Base-by-base conservation (phyloP, 768 basidiomycete genomes). In the Suillus paluster region DNA sequence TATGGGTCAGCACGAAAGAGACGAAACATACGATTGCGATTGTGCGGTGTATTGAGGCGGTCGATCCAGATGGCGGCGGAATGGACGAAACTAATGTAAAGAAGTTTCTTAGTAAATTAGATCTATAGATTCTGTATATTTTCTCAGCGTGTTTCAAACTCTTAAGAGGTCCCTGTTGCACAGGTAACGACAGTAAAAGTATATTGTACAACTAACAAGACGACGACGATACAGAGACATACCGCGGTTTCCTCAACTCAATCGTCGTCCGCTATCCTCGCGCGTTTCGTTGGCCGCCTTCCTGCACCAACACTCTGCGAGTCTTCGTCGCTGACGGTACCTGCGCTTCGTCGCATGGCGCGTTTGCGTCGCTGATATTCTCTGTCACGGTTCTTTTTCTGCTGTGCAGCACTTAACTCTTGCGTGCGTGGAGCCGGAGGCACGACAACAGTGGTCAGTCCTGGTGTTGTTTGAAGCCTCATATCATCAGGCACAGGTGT, bases 1-100 rank as follows among this genome's bases (percentile, higher is more conserved):
- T 97, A 19, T 99, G 97, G 97, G 75, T 98, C 66, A 90, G 82
- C 62, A 80, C 94, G 8, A 88, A 89, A 66, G 88, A 92, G 46
- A 76, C 83, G 12, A 86, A 83, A 66, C 87, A 92, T 68, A 89
- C 86, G 11, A 91, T 98, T 56, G 88, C 88, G 7, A 79, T 89
- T 25, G 80, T 86, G 61, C 84, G 92, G 53, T 92, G 93, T 70
- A 89, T 99, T 42, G 89, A 95, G 71, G 87, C 84, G 17, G 88
- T 86, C 12, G 94, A 97, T 73, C 84, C 90, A 23, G 90, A 91
- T 63, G 86, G 86, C 5, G 86, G 83, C 12, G 84, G 86, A 4
- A 80, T 88, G 81, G 83, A 85, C 59, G 83, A 85, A 65, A 74
- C 57, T 30, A 81, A 69, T 7, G 68, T 89, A 52, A 84, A 84